Evolutionary conservation across 2,329 filamentous ascomycete species (phyloP).

Genomic region (Thelonectria discophora): DNA sequence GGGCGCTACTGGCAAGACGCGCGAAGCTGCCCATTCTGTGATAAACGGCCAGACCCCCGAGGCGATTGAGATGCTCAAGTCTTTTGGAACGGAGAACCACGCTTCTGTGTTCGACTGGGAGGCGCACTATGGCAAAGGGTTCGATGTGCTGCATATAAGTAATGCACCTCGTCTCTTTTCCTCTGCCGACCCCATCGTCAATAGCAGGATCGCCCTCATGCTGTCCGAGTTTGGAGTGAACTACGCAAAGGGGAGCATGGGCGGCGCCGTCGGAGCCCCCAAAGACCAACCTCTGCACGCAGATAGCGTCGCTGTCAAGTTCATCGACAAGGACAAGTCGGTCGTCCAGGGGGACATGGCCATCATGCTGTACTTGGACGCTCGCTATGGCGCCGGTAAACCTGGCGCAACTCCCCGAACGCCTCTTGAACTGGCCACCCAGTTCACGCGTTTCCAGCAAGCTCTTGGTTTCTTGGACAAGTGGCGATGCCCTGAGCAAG

Average conservation of each 20-base stretch:
- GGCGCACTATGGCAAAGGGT: slow-evolving; percentile 78
- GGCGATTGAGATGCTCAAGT: slow-evolving; percentile 74
- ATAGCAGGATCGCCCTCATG: slow-evolving; percentile 61
- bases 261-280: slow-evolving; percentile 29
- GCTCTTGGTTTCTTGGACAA: slow-evolving; percentile 48
- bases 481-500: slow-evolving; percentile 43
- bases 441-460: slow-evolving; percentile 54
- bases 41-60: slow-evolving; percentile 74
- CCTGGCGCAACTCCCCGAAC: slow-evolving; percentile 36
- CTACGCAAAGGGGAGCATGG: slow-evolving; percentile 57
- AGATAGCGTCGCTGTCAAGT: slow-evolving; percentile 51
- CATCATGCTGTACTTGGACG: slow-evolving; percentile 69
- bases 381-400: slow-evolving; percentile 54
- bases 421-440: slow-evolving; percentile 46
- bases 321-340: slow-evolving; percentile 65
- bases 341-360: slow-evolving; percentile 59
- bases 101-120: slow-evolving; percentile 77
- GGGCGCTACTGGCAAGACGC: slow-evolving; percentile 77
- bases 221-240: slow-evolving; percentile 58
- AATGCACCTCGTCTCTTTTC: slow-evolving; percentile 60
- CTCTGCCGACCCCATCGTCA: slow-evolving; percentile 56
- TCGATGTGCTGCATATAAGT: slow-evolving; percentile 80
- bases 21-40: slow-evolving; percentile 67
- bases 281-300: background rate
- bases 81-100: slow-evolving; percentile 89